These are phyloP conservation scores for Candida nemodendra DNA, from an alignment of 805 yeast genomes.

Conservation along the genomic window DNA sequence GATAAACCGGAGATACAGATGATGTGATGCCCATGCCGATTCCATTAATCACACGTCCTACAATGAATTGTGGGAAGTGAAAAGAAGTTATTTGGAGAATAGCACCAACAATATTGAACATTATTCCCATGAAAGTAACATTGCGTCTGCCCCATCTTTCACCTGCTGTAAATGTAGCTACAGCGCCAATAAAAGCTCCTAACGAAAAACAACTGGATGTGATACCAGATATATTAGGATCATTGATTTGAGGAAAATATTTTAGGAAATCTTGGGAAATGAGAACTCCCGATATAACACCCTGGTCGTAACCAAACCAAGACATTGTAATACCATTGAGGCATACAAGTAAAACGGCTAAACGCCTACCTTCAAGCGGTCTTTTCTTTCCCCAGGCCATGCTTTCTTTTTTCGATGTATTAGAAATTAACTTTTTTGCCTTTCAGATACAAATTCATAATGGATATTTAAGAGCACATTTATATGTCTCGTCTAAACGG, in stretches of 20 bases:
- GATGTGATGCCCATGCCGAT: slow-evolving; percentile 65
- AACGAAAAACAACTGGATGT: neutral
- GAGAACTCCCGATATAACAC: neutral
- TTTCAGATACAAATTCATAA: no score
- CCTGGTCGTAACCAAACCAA: neutral
- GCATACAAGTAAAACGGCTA: no score
- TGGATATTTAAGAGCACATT: no score
- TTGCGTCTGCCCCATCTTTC: neutral
- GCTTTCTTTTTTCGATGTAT: no score
- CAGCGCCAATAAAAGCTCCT: neutral
- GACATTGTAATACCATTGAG: no score
- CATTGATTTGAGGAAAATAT: neutral
- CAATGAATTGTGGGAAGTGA: neutral
- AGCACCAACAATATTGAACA: neutral
- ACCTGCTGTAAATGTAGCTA: neutral
- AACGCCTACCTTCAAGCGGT: no score
- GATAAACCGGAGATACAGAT: slow-evolving; percentile 67
- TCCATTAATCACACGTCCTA: slow-evolving; percentile 62
- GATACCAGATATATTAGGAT: neutral
- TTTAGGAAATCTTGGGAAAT: no score
- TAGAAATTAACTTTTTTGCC: no score
- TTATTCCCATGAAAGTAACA: neutral
- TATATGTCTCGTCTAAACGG: no score
- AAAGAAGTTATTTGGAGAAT: neutral
- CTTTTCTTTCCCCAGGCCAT: no score